Base-by-base conservation (phyloP, 2,329 filamentous ascomycete species). In the Emericellopsis cladophorae region DNA sequence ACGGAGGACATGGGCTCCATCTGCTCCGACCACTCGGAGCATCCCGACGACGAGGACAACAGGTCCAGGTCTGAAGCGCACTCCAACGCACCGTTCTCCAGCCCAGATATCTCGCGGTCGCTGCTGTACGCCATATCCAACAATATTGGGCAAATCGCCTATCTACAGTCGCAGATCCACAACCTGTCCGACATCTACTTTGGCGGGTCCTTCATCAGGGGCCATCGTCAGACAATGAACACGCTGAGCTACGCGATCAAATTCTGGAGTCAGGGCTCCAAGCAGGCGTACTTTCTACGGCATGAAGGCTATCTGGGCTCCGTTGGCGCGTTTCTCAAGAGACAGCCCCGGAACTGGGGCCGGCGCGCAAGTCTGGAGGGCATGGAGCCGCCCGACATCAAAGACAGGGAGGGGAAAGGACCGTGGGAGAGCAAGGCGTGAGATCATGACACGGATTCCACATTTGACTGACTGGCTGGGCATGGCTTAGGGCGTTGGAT, bases 101-200 rank as follows among this genome's bases (percentile, higher is more conserved):
- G 78, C 31, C 79, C 88, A 55, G 92, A 98, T 60, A 86, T 98
- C 48, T 92, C 86, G 21, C 74, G 90, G 26, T 95, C 87, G 37
- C 71, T 98, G 15, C 75, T 98, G 0, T 98, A 95, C 62, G 92
- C 92, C 21, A 87, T 96, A 50, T 90, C 84, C 58, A 96, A 96
- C 67, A 96, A 96, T 62, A 95, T 96, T 48, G 92, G 92, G 14
- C 92, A 98, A 65, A 94, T 98, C 51, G 88, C 92, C 35, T 95
- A 92, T 59, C 70, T 98, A n/a, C 92, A 96, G 57, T 92, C 87
- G 6, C 89, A 95, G 58, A 92, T 95, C 55, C 90, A 98, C 64
- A 76, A 82, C 36, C 70, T 96, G 22, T 83, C 85, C 47, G 80
- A 90, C 54, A 96, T 98, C 45, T 98, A 98, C 66, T 98, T 98